A percentile compares a stretch with the other conserved stretches of the same genome.
phyloP scores from a whole-genome alignment of 176 grass and related monocot species.

The Saccharum spontaneum region DNA sequence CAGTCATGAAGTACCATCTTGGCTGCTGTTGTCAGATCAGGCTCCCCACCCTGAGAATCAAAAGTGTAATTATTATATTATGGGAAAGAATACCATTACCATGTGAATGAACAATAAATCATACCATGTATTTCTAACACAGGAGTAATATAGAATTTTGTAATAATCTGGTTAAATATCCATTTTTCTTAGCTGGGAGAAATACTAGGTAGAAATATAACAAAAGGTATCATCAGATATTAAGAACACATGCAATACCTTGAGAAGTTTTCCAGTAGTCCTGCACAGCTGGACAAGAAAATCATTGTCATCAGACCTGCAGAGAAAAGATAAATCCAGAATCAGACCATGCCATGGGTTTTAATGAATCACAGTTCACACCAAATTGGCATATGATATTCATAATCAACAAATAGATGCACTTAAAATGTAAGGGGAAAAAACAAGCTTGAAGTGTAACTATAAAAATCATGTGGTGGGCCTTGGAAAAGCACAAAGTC shows the following conservation, averaged over 20 bases:
- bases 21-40: conserved; percentile 79
- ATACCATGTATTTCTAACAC: background rate
- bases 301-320: conserved; percentile 81
- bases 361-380: conserved; percentile 16
- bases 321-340: conserved; percentile 32
- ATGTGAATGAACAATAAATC: background rate
- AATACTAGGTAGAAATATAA: background rate
- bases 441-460: background rate
- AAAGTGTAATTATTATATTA: conserved; percentile 10
- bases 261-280: conserved; percentile 82
- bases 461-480: background rate
- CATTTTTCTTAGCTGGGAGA: background rate
- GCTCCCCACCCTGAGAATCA: conserved; percentile 77
- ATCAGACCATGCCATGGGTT: background rate
- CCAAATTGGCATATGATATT: background rate
- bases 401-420: background rate
- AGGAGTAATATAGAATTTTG: background rate
- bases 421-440: background rate
- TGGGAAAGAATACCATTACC: background rate
- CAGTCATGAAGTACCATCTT: conserved; percentile 99
- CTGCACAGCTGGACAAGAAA: conserved; percentile 86
- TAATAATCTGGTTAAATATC: background rate
- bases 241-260: conserved; percentile 47
- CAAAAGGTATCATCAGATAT: background rate
- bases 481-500: too few species aligned